Percentiles rank a stretch among this genome's conserved stretches.
Evolutionary conservation across 257 asterid species (phyloP).

Genomic region (Plectranthus barbatus): DNA sequence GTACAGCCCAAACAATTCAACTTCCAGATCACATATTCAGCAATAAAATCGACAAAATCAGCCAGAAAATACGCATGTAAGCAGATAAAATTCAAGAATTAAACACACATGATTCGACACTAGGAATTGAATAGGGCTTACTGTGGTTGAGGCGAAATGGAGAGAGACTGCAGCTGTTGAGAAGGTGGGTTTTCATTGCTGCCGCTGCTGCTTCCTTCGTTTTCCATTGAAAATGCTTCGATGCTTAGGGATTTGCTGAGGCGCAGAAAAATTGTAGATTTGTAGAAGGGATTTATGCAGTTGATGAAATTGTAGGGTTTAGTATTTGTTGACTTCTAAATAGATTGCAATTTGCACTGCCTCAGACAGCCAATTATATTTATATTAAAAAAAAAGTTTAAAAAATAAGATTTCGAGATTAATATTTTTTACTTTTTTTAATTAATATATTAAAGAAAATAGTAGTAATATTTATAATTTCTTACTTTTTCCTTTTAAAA

Average conservation of each 20-base stretch:
- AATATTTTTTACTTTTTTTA: no score
- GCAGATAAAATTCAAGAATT: not conserved
- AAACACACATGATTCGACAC: not conserved
- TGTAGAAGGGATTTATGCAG: not conserved
- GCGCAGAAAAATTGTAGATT: not conserved
- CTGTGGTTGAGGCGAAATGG: constrained; percentile 19
- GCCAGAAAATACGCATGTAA: not conserved
- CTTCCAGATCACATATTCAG: not conserved
- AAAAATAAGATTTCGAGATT: no score
- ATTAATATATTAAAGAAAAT: no score
- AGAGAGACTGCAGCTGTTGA: constrained; percentile 17
- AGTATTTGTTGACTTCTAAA: no score
- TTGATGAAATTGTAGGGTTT: not conserved
- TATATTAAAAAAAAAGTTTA: no score
- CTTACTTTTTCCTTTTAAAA: no score
- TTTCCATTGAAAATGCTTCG: constrained; percentile 15
- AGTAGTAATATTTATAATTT: no score
- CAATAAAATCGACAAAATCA: not conserved
- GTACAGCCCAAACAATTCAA: not conserved
- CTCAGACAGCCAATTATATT: no score
- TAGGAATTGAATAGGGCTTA: not conserved
- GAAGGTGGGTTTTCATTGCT: constrained; percentile 14
- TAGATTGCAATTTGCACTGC: no score
- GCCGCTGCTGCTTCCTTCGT: constrained; percentile 9
- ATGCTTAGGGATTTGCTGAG: not conserved